These are phyloP conservation scores for Aspergillus persii DNA, from an alignment of 2,329 filamentous ascomycete species.

Conservation along the genomic window DNA sequence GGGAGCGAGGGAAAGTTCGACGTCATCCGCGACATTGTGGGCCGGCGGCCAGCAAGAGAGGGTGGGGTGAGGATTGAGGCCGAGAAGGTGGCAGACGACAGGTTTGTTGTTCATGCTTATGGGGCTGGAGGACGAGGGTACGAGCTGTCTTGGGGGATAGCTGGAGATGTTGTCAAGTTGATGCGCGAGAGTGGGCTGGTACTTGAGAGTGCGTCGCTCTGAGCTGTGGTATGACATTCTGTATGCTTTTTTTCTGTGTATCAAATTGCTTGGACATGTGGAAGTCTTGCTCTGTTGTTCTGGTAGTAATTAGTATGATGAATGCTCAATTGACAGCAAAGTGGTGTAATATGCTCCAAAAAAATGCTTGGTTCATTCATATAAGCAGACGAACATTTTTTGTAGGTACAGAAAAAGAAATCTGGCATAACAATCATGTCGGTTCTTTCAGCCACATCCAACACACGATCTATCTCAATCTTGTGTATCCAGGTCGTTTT, in stretches of 20 bases:
- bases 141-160: slow-evolving; percentile 61
- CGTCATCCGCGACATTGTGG: slow-evolving; percentile 48
- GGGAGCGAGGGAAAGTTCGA: slow-evolving; percentile 38
- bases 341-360: neutral
- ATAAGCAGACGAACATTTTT: slow-evolving; percentile 22
- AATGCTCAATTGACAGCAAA: neutral
- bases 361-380: slow-evolving; percentile 20
- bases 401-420: slow-evolving; percentile 28
- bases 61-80: slow-evolving; percentile 53
- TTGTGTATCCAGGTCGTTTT: slow-evolving; percentile 21
- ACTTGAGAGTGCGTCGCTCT: slow-evolving; percentile 23
- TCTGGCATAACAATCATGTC: slow-evolving; percentile 29
- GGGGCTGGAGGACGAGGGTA: slow-evolving; percentile 61
- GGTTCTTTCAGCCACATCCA: slow-evolving; percentile 25
- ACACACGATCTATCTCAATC: slow-evolving; percentile 27
- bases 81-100: slow-evolving; percentile 39
- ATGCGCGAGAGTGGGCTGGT: slow-evolving; percentile 30
- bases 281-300: neutral
- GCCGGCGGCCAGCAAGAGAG: slow-evolving; percentile 44
- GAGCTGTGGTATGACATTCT: neutral
- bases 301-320: too few species aligned
- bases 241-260: neutral
- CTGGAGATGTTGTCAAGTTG: slow-evolving; percentile 48
- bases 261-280: neutral
- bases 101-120: slow-evolving; percentile 54